Conservation (phyloP, 1,139 yeast species). For the Zygosaccharomyces sapae region DNA sequence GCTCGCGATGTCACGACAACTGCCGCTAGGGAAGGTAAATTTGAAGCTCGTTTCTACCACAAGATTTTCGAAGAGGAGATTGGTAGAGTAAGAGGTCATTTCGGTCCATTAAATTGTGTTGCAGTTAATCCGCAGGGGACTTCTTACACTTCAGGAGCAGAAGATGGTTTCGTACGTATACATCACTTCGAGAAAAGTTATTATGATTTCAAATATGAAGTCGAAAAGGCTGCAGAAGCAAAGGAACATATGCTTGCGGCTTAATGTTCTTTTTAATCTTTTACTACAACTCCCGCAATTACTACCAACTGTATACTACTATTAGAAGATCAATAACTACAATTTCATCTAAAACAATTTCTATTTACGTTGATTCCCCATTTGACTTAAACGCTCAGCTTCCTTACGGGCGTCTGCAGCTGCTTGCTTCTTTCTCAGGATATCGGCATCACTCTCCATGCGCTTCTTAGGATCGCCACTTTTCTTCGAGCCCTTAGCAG, state of each 20-base stretch:
- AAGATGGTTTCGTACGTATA: slow-evolving; percentile 94
- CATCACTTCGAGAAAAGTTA: slow-evolving; percentile 91
- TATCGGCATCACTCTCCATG: slow-evolving; percentile 83
- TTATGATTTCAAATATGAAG: slow-evolving; percentile 88
- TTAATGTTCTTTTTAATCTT: slow-evolving; percentile 3
- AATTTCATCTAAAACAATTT: neutral
- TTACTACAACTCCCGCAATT: neutral
- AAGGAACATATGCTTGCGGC: slow-evolving; percentile 30
- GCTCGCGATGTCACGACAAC: slow-evolving; percentile 98
- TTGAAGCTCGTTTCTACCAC: slow-evolving; percentile 94
- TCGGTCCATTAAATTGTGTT: slow-evolving; percentile 94
- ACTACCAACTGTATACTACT: slow-evolving; percentile 9
- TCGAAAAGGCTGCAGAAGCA: slow-evolving; percentile 71
- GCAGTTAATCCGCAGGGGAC: slow-evolving; percentile 95
- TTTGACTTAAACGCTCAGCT: slow-evolving; percentile 36
- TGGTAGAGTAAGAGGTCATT: slow-evolving; percentile 97
- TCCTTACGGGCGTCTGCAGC: slow-evolving; percentile 68
- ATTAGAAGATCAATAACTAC: slow-evolving; percentile 3
- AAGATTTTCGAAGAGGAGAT: slow-evolving; percentile 92
- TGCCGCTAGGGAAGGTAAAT: slow-evolving; percentile 88
- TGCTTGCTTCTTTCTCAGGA: slow-evolving; percentile 81
- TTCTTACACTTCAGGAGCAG: slow-evolving; percentile 94
- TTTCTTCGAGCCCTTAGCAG: slow-evolving; percentile 58
- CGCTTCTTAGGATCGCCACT: slow-evolving; percentile 81
- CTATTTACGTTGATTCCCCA: slow-evolving; percentile 17